These are phyloP conservation scores for Phialophora macrospora DNA, from an alignment of 2,329 filamentous ascomycete genomes.

Conservation along the genomic window DNA sequence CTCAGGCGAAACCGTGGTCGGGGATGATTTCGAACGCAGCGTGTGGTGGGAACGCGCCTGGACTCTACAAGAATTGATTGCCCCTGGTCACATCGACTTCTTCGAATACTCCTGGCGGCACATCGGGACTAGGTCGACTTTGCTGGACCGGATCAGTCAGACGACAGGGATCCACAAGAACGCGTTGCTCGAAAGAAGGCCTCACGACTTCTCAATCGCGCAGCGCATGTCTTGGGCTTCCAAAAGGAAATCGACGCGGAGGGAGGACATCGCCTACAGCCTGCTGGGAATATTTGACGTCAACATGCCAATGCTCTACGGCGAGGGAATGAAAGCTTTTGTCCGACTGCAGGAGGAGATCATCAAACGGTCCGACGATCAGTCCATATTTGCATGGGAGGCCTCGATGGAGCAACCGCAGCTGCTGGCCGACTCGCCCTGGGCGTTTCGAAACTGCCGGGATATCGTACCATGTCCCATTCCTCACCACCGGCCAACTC, in stretches of 20 bases:
- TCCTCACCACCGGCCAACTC: neutral
- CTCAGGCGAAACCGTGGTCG: neutral
- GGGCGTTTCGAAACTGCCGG: slow-evolving; percentile 1
- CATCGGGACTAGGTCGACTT: slow-evolving; percentile 28
- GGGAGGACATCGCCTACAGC: slow-evolving; percentile 38
- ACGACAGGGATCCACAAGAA: slow-evolving; percentile 42
- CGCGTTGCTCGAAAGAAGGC: slow-evolving; percentile 30
- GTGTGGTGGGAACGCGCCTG: slow-evolving; percentile 32
- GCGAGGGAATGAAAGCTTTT: slow-evolving; percentile 39
- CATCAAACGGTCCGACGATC: slow-evolving; percentile 31
- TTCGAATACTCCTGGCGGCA: slow-evolving; percentile 26
- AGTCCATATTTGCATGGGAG: slow-evolving; percentile 37
- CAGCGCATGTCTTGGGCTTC: slow-evolving; percentile 39
- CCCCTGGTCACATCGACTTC: slow-evolving; percentile 37
- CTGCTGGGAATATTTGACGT: slow-evolving; percentile 38
- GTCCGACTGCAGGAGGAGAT: slow-evolving; percentile 38
- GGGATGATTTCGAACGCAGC: neutral
- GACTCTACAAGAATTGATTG: slow-evolving; percentile 42
- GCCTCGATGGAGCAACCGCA: neutral
- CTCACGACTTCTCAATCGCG: slow-evolving; percentile 24
- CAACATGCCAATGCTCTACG: slow-evolving; percentile 40
- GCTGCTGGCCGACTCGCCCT: neutral
- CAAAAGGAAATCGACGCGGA: slow-evolving; percentile 29
- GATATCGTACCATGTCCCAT: neutral
- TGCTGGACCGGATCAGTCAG: slow-evolving; percentile 32